phyloP scores from a whole-genome alignment of 2,329 filamentous ascomycete species.

The Aspergillus novofumigatus region DNA sequence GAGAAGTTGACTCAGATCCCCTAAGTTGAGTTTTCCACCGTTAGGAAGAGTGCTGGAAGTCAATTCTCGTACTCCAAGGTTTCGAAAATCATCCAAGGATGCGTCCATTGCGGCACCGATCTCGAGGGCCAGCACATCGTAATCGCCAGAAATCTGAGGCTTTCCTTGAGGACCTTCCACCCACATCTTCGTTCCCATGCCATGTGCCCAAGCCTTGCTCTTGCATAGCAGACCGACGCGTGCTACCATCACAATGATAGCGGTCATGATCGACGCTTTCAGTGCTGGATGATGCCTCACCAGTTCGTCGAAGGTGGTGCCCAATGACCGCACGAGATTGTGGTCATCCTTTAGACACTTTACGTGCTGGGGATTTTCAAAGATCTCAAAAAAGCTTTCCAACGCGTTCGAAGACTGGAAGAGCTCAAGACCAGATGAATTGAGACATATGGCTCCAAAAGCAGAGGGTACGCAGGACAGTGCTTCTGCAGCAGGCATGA shows the following conservation, averaged over 20 bases:
- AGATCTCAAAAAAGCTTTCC: constrained; percentile 90
- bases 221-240: constrained; percentile 72
- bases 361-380: constrained; percentile 86
- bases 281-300: constrained; percentile 87
- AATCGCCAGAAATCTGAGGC: constrained; percentile 56
- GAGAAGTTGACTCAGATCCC: constrained; percentile 26
- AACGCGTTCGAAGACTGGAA: constrained; percentile 80
- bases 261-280: constrained; percentile 73
- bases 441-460: constrained; percentile 90
- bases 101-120: constrained; percentile 28
- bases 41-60: constrained; percentile 33
- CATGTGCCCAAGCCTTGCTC: constrained; percentile 62
- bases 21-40: constrained; percentile 31
- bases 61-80: constrained; percentile 25
- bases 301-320: constrained; percentile 86
- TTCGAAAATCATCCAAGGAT: constrained; percentile 19
- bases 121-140: constrained; percentile 33
- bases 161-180: constrained; percentile 56
- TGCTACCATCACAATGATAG: constrained; percentile 84
- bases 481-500: constrained; percentile 82
- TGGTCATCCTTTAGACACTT: constrained; percentile 74
- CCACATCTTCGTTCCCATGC: constrained; percentile 77
- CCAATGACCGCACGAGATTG: constrained; percentile 68
- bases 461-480: constrained; percentile 82
- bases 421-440: constrained; percentile 78